Percentiles rank a stretch among this genome's conserved stretches.
Evolutionary conservation across 2,329 filamentous ascomycete genomes (phyloP).

Genomic region (Colletotrichum higginsianum): DNA sequence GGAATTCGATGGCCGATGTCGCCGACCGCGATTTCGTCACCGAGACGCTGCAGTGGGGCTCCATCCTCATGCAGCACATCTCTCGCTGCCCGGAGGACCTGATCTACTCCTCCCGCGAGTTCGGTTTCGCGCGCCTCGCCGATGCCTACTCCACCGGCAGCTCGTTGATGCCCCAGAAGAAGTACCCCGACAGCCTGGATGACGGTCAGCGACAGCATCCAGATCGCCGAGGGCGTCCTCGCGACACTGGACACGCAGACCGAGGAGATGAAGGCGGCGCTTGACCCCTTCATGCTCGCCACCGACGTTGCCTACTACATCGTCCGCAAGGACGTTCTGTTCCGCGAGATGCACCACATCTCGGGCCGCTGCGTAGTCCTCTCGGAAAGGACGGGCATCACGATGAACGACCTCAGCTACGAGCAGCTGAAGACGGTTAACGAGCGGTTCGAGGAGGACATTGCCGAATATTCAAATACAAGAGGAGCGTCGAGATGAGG

Average conservation of each 20-base stretch:
- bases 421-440: slow-evolving; percentile 80
- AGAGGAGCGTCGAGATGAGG: slow-evolving; percentile 85
- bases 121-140: slow-evolving; percentile 81
- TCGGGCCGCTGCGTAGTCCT: slow-evolving; percentile 79
- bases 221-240: slow-evolving; percentile 86
- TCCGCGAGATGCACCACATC: slow-evolving; percentile 86
- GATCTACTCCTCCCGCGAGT: slow-evolving; percentile 82
- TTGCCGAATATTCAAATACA: slow-evolving; percentile 83
- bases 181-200: slow-evolving; percentile 50
- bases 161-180: slow-evolving; percentile 79
- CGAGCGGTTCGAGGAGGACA: slow-evolving; percentile 78
- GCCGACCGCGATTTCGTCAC: slow-evolving; percentile 86
- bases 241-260: slow-evolving; percentile 79
- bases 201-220: slow-evolving; percentile 84
- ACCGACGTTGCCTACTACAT: slow-evolving; percentile 77
- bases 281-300: slow-evolving; percentile 88
- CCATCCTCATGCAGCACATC: slow-evolving; percentile 73
- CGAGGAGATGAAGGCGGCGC: slow-evolving; percentile 82
- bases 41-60: slow-evolving; percentile 85
- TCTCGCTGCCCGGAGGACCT: too few relatives aligned
- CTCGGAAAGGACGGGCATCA: slow-evolving; percentile 74
- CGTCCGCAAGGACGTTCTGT: slow-evolving; percentile 78
- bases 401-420: slow-evolving; percentile 79
- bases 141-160: slow-evolving; percentile 86
- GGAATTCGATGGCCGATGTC: slow-evolving; percentile 84